Conservation (phyloP, 805 yeast species). For the Nakazawaea laoshanensis region DNA sequence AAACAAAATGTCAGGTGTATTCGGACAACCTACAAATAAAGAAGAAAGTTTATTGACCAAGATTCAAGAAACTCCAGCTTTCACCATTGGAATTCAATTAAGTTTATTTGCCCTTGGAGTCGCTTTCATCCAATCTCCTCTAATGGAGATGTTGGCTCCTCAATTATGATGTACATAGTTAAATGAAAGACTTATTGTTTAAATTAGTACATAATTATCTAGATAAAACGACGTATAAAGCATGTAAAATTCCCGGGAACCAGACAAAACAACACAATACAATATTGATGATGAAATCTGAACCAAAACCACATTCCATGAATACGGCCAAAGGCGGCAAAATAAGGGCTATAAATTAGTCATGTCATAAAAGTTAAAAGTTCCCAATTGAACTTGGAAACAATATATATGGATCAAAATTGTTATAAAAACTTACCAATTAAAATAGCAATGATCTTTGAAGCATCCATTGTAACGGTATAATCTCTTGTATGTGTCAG, state of each 20-base stretch:
- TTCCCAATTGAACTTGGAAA: too few relatives aligned
- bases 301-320: slow-evolving; percentile 57
- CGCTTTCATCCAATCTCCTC: slow-evolving; percentile 66
- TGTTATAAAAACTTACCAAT: slow-evolving; percentile 16
- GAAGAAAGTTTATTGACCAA: slow-evolving; percentile 28
- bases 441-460: slow-evolving; percentile 10
- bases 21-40: slow-evolving; percentile 15
- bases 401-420: not conserved
- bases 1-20: slow-evolving; percentile 23
- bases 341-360: slow-evolving; percentile 35
- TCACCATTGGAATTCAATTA: slow-evolving; percentile 55
- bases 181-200: too few relatives aligned
- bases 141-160: slow-evolving; percentile 78
- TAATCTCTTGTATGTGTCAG: too few relatives aligned
- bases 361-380: not conserved
- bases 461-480: slow-evolving; percentile 6
- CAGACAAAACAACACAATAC: slow-evolving; percentile 52
- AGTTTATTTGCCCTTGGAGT: slow-evolving; percentile 62
- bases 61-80: slow-evolving; percentile 56
- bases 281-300: slow-evolving; percentile 56
- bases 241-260: slow-evolving; percentile 80
- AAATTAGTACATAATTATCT: too few relatives aligned
- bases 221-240: slow-evolving; percentile 46
- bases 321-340: slow-evolving; percentile 76
- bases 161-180: slow-evolving; percentile 41